Evolutionary conservation across 2,329 filamentous ascomycete genomes (phyloP).

Genomic region (Leptoxyphium fumago): DNA sequence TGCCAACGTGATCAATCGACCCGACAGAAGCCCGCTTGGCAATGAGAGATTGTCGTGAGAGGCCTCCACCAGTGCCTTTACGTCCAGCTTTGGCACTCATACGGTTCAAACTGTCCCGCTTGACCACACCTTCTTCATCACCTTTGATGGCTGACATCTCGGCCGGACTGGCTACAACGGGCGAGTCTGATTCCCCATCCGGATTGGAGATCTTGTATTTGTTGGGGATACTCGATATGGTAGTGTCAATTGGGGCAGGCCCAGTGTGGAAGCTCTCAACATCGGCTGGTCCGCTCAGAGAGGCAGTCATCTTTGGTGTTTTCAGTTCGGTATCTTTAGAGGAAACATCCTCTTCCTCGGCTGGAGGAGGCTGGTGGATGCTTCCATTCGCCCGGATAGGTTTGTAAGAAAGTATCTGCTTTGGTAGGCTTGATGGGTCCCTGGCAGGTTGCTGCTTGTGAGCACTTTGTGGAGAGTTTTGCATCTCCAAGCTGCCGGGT

Average conservation of each 20-base stretch:
- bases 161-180: constrained; percentile 2
- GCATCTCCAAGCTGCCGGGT: constrained; percentile 66
- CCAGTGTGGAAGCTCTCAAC: constrained; percentile 13
- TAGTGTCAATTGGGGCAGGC: constrained; percentile 6
- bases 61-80: constrained; percentile 31
- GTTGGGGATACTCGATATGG: constrained; percentile 3
- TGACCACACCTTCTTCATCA: constrained; percentile 31
- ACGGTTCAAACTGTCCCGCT: constrained; percentile 50
- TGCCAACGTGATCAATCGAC: neutral
- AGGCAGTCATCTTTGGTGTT: constrained; percentile 11
- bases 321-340: neutral
- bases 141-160: constrained; percentile 8
- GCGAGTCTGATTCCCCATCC: constrained; percentile 7
- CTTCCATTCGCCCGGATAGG: constrained; percentile 10
- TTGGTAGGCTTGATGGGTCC: constrained; percentile 1
- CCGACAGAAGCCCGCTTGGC: constrained; percentile 12
- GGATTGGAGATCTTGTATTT: constrained; percentile 6
- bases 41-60: constrained; percentile 21
- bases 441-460: constrained; percentile 2
- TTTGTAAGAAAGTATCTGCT: constrained; percentile 1
- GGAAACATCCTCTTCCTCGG: constrained; percentile 6
- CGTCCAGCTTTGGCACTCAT: constrained; percentile 32
- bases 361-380: constrained; percentile 18
- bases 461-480: constrained; percentile 30
- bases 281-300: constrained; percentile 11